Percentiles rank a stretch among this genome's conserved stretches.
Conservation (phyloP, 2,329 filamentous ascomycete species). For the Aspergillus glaucus region DNA sequence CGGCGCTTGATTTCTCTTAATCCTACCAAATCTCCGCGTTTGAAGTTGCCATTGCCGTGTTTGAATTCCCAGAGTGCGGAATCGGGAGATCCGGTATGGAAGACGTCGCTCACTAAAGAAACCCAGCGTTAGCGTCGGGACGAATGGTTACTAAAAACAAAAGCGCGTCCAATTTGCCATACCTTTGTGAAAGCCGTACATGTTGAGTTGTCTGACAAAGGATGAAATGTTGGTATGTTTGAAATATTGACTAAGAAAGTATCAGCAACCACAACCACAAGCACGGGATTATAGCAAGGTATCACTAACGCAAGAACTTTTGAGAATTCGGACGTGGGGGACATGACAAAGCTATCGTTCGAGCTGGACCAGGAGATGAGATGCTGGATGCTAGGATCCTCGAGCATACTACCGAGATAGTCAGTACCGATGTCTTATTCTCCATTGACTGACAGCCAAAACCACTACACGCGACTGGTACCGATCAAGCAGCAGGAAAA, state of each 20-base stretch:
- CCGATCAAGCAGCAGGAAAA: background rate
- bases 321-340: conserved; percentile 91
- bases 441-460: background rate
- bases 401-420: conserved; percentile 69
- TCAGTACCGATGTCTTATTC: conserved; percentile 11
- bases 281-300: background rate
- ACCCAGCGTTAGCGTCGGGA: conserved; percentile 5
- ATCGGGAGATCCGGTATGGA: conserved; percentile 89
- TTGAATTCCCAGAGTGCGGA: conserved; percentile 98
- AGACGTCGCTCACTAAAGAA: conserved; percentile 83
- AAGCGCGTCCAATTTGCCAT: conserved; percentile 10
- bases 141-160: background rate
- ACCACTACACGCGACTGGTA: background rate
- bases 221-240: conserved; percentile 99
- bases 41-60: conserved; percentile 95
- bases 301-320: conserved; percentile 89
- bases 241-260: conserved; percentile 75
- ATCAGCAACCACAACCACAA: conserved; percentile 11
- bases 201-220: conserved; percentile 95
- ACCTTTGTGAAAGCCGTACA: conserved; percentile 99
- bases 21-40: conserved; percentile 83
- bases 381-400: conserved; percentile 87
- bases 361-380: conserved; percentile 92
- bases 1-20: conserved; percentile 92
- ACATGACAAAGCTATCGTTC: conserved; percentile 98